Base-by-base conservation (phyloP, 1,139 yeast species). In the Yamadazyma mexicana region DNA sequence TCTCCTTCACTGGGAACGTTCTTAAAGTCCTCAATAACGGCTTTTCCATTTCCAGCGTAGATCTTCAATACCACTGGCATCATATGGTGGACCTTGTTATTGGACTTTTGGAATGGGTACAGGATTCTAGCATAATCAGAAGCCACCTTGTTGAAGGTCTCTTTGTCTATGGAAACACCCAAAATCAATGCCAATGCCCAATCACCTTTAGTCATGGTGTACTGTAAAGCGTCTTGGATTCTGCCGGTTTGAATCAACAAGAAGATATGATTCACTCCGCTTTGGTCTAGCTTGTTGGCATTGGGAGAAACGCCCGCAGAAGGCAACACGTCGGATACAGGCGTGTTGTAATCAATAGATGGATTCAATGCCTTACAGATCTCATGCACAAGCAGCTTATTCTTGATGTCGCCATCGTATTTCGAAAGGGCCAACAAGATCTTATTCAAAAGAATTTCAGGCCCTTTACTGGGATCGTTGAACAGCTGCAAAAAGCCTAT, bases 171-270 rank as follows among this genome's bases (percentile, higher is more conserved):
- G 12, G 87, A 62, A 43, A 83, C 76, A 1, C 95, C 83, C 41
- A 91, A 66, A 30, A 88, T 61, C 40, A 91, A 59, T 0, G 96
- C 86, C 57, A 89, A 71, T 0, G 95, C 80, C 86, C 89, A 89
- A 47, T 87, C 87, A 11, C 81, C 77, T 42, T 77, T 75, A 2
- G 76, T 71, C 24, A 88, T 59, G 1, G 94, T 79, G 42, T 70
- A 66, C 22, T 76, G 70, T 39, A 89, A 62, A 0, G 96, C 97
- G 3, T 72, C 75, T 16, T 77, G 80, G 17, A 80, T 75, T 41
- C 81, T 73, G 1, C 97, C 97, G 1, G 64, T 56, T 54, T 80
- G 84, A 37, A 86, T 45, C 40, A 67, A 55, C 22, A 55, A 50
- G 47, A 69, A 69, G 1, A 68, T 63, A 14, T 59, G 52, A 35